Evolutionary conservation across 2,329 filamentous ascomycete species (phyloP).

Genomic region (Aspergillus glaucus): DNA sequence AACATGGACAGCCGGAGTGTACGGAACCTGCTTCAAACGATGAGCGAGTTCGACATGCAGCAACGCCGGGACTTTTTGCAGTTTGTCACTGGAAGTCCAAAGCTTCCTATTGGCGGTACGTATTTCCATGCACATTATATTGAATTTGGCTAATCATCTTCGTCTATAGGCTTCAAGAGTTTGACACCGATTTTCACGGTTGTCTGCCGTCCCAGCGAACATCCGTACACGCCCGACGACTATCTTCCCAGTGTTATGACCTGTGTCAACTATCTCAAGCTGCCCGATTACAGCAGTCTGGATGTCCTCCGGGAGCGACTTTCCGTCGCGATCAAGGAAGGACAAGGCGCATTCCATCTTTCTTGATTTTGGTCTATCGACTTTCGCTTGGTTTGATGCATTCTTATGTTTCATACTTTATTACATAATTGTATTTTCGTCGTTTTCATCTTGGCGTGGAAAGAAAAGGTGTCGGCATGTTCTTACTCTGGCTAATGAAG

Average conservation of each 20-base stretch:
- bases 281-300: conserved; percentile 84
- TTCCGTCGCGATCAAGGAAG: conserved; percentile 81
- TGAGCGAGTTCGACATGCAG: conserved; percentile 73
- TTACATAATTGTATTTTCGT: conserved; percentile 4
- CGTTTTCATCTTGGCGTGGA: conserved; percentile 8
- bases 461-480: conserved; percentile 4
- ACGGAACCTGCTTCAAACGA: conserved; percentile 83
- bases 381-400: neutral
- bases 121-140: neutral
- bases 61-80: conserved; percentile 91
- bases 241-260: conserved; percentile 99
- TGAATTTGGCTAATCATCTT: conserved; percentile 3
- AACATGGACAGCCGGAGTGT: conserved; percentile 98
- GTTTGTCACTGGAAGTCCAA: conserved; percentile 95
- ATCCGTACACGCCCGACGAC: conserved; percentile 88
- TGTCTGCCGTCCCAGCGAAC: conserved; percentile 96
- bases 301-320: conserved; percentile 72
- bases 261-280: conserved; percentile 96
- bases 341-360: conserved; percentile 94
- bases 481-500: conserved; percentile 5
- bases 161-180: conserved; percentile 74
- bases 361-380: conserved; percentile 50
- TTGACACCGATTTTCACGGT: conserved; percentile 98
- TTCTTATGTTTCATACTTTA: neutral
- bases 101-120: conserved; percentile 94